A percentile compares a stretch with the other conserved stretches of the same genome.
Evolutionary conservation across 2,329 filamentous ascomycete species (phyloP).

Genomic region (Penicillium expansum): DNA sequence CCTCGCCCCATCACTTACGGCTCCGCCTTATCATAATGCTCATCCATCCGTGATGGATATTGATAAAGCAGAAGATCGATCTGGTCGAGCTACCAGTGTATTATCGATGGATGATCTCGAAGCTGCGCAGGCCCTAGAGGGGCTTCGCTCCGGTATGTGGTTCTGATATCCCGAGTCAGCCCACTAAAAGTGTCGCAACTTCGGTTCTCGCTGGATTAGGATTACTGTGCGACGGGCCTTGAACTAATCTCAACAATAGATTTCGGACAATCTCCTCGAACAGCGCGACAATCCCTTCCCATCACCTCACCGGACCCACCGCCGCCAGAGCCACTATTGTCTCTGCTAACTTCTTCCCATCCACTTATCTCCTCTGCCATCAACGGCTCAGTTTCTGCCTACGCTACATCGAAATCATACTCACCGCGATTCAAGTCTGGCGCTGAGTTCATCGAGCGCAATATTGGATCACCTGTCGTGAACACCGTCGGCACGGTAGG

Average conservation of each 20-base stretch:
- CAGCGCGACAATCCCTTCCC: constrained; percentile 38
- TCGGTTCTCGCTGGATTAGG: neutral
- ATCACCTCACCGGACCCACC: constrained; percentile 38
- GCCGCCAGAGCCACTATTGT: constrained; percentile 75
- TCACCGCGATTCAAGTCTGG: constrained; percentile 85
- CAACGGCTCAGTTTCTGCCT: constrained; percentile 78
- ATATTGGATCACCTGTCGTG: constrained; percentile 75
- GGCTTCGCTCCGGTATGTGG: constrained; percentile 66
- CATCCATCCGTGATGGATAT: constrained; percentile 38
- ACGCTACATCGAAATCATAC: constrained; percentile 84
- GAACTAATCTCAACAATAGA: constrained; percentile 46
- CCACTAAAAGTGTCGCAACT: neutral
- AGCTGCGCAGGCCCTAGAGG: constrained; percentile 72
- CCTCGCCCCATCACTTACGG: neutral
- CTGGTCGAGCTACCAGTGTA: constrained; percentile 45
- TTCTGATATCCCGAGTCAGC: neutral
- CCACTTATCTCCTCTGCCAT: constrained; percentile 83
- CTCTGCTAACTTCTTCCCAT: constrained; percentile 82
- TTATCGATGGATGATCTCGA: constrained; percentile 51
- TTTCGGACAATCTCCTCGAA: constrained; percentile 63
- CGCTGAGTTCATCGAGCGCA: constrained; percentile 86
- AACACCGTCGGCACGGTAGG: constrained; percentile 83
- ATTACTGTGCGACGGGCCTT: neutral
- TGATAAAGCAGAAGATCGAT: constrained; percentile 35
- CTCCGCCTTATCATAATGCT: constrained; percentile 27